A percentile compares a stretch with the other conserved stretches of the same genome.
These are phyloP conservation scores for Penicillium sp. DNA, from an alignment of 2,329 filamentous ascomycete species.

Conservation along the genomic window DNA sequence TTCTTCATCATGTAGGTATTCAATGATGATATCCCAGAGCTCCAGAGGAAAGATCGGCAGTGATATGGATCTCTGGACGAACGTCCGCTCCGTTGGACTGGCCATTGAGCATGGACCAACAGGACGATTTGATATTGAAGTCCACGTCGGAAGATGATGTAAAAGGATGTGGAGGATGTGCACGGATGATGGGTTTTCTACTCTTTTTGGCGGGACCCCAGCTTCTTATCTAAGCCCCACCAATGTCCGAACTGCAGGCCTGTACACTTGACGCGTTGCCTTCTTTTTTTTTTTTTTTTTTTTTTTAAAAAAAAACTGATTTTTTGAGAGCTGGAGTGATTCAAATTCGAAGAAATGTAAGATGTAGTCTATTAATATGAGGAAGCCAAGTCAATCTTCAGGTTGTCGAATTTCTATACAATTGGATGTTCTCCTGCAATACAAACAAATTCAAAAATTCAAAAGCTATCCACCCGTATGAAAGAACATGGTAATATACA, in stretches of 20 bases:
- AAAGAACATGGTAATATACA: background rate
- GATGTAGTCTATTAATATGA: background rate
- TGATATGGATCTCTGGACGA: background rate
- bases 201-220: background rate
- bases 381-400: background rate
- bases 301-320: background rate
- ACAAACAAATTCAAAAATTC: background rate
- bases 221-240: constrained; percentile 6
- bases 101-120: background rate
- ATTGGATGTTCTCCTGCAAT: background rate
- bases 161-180: background rate
- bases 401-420: background rate
- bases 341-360: background rate
- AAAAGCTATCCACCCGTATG: constrained; percentile 1
- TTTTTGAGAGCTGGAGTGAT: background rate
- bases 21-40: constrained; percentile 10
- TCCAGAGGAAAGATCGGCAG: constrained; percentile 6
- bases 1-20: constrained; percentile 1
- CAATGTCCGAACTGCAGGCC: background rate
- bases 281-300: too few relatives aligned
- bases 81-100: background rate
- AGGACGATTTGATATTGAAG: background rate
- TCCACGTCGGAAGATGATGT: background rate
- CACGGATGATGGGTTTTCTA: background rate
- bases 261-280: background rate